phyloP scores from a whole-genome alignment of 192 early-diverging fungal genomes.

The Martensiomyces pterosporus region DNA sequence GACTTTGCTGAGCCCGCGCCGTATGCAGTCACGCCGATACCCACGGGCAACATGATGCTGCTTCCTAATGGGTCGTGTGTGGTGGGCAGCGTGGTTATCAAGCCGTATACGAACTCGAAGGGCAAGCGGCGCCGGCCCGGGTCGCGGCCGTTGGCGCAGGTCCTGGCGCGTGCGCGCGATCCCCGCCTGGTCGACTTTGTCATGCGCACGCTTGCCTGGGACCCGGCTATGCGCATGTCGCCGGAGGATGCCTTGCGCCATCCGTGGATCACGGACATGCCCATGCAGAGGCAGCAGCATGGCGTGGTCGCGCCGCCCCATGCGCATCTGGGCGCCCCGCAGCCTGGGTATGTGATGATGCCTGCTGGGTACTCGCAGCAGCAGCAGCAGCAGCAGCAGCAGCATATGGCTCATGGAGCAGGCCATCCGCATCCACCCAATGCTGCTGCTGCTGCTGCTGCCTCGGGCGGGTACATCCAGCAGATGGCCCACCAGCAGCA shows the following conservation, averaged over 20 bases:
- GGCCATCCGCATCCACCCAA: too few relatives aligned
- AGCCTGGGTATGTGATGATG: constrained; percentile 37
- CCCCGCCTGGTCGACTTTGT: constrained; percentile 84
- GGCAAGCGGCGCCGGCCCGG: constrained; percentile 81
- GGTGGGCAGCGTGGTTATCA: constrained; percentile 32
- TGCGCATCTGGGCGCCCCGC: constrained; percentile 22
- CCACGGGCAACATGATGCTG: constrained; percentile 30
- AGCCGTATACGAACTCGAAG: constrained; percentile 70
- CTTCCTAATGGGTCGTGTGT: constrained; percentile 27
- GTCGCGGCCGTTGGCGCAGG: constrained; percentile 68
- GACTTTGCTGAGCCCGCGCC: constrained; percentile 72
- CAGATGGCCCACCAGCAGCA: constrained; percentile 14
- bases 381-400: constrained; percentile 19
- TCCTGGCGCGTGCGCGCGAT: constrained; percentile 69
- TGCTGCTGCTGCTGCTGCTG: too few relatives aligned
- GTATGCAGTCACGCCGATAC: constrained; percentile 18
- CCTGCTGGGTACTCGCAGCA: constrained; percentile 15
- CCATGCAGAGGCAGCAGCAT: constrained; percentile 24
- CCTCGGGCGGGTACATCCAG: neutral
- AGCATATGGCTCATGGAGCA: constrained; percentile 14
- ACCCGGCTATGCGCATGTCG: constrained; percentile 80
- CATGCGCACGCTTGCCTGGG: constrained; percentile 78
- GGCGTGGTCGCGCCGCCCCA: constrained; percentile 1
- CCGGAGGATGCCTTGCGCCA: constrained; percentile 83
- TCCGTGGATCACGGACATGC: constrained; percentile 71